phyloP scores from a whole-genome alignment of 2,329 filamentous ascomycete species.

The Triangularia verruculosa region DNA sequence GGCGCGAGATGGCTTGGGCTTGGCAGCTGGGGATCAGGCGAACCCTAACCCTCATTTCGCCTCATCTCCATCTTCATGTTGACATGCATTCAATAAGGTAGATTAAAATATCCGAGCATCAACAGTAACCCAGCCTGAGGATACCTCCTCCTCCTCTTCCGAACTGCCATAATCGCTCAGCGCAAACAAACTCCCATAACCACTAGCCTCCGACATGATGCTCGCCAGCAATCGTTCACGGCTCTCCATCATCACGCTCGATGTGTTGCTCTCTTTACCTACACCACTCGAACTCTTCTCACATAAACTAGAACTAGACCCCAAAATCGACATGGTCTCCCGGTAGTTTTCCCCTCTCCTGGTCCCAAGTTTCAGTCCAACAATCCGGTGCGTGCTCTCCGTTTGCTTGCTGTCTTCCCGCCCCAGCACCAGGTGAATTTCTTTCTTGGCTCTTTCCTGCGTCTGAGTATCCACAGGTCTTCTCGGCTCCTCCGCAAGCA shows the following conservation, averaged over 20 bases:
- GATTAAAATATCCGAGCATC: not conserved
- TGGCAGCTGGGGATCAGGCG: not conserved
- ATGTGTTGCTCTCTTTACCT: not conserved
- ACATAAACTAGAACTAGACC: not conserved
- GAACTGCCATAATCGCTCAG: not conserved
- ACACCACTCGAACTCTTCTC: not conserved
- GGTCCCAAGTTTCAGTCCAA: not conserved
- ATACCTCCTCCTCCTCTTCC: not conserved
- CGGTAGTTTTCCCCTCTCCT: not conserved
- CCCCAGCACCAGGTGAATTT: not conserved
- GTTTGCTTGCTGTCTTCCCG: not conserved
- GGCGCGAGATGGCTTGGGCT: too few relatives aligned
- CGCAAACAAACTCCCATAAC: conserved; percentile 2
- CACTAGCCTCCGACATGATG: not conserved
- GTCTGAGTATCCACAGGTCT: not conserved
- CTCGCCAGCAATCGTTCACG: not conserved
- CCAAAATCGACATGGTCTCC: not conserved
- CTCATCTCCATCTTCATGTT: not conserved
- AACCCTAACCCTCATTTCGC: not conserved
- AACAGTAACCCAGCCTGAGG: not conserved
- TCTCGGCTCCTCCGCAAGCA: not conserved
- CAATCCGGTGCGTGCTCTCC: not conserved
- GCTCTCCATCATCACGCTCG: not conserved
- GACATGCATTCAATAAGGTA: not conserved
- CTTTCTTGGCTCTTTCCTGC: not conserved